Evolutionary conservation across 352 stramenopile genomes (phyloP), one percentile per base, ranked within the genome.

Genomic region (Lagenidium giganteum): DNA sequence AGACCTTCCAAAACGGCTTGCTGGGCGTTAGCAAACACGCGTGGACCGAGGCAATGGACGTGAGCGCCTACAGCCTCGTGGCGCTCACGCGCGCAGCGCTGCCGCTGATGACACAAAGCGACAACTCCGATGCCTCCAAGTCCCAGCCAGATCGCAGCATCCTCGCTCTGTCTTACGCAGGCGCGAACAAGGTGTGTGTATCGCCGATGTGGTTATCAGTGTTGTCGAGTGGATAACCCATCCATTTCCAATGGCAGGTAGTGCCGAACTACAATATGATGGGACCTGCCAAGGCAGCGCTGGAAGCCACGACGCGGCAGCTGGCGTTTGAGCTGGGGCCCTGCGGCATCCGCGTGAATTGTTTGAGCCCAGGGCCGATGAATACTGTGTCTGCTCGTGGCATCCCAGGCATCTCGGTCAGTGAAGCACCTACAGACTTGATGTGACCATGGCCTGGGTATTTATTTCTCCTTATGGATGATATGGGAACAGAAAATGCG

Each of bases 231-330:
- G n/a, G n/a, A n/a, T n/a, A n/a, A 20, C 14, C n/a, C 35, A 34
- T 18, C 21, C 5, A 8, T 27, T 14, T 2, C 21, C 20, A n/a
- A 23, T 20, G 35, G 21, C 44, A 85, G 52, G 83, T 93, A 27
- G 72, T 96, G 29, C 87, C 82, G 11, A 87, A 77, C 37, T 97
- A 97, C 67, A 91, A 95, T 49, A 62, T 92, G 14, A 97, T 97
- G 90, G 90, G 90, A 5, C 87, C 87, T 5, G 86, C 83, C 14
- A 97, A 97, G 48, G 90, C 87, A 24, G 80, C 83, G 7, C 67
- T 97, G 5, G 90, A 97, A 49, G 78, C 82, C 5, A 85, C 76
- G 12, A 63, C 87, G 17, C 64, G 88, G 21, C 80, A 88, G 24
- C 58, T 97, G 4, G 90, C 90, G 17, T 67, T 75, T 24, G 89